Evolutionary conservation across 2,329 filamentous ascomycete species (phyloP).

Genomic region (Trichoderma koningiopsis): DNA sequence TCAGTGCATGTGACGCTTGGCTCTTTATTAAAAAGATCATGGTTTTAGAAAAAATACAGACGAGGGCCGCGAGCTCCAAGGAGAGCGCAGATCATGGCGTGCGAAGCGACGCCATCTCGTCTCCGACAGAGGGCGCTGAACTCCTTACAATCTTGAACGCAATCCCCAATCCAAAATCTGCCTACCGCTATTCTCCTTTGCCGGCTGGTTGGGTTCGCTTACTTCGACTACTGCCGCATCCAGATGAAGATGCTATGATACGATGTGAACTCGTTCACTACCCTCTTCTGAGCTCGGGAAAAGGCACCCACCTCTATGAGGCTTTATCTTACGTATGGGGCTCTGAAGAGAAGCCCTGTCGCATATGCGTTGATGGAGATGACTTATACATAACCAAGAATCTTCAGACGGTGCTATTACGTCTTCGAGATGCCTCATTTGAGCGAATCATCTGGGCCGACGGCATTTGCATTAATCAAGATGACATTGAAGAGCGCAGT

Average conservation of each 20-base stretch:
- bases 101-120: no score
- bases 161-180: neutral
- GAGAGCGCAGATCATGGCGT: no score
- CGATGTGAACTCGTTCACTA: neutral
- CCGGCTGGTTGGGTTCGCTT: neutral
- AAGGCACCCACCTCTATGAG: neutral
- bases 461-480: conserved; percentile 5
- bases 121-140: no score
- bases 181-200: neutral
- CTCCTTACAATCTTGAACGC: no score
- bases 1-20: no score
- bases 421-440: neutral
- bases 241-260: neutral
- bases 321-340: neutral
- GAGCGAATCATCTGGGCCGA: neutral
- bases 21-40: no score
- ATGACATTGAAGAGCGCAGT: conserved; percentile 1
- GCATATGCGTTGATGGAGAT: neutral
- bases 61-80: no score
- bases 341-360: neutral
- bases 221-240: neutral
- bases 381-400: neutral
- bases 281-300: neutral
- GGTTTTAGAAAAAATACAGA: no score
- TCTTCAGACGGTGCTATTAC: neutral